phyloP scores from a whole-genome alignment of 108 stramenopile genomes.

The Cyclotella baltica region DNA sequence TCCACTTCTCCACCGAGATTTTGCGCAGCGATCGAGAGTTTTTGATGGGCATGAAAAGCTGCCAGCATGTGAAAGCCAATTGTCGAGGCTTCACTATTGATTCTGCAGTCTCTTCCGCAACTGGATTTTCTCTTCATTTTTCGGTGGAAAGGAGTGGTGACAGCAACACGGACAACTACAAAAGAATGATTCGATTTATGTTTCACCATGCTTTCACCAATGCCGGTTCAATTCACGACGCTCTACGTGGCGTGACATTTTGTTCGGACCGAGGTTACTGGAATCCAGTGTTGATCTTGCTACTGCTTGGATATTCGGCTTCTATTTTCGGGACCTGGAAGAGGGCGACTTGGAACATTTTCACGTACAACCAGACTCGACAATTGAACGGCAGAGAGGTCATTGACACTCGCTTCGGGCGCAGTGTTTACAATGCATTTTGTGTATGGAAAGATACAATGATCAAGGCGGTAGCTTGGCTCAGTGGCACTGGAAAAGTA shows the following conservation, averaged over 20 bases:
- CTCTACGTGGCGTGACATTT: conserved; percentile 13
- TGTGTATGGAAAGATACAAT: neutral
- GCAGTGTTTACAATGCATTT: conserved; percentile 9
- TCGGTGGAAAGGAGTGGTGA: neutral
- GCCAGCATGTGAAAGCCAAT: conserved; percentile 12
- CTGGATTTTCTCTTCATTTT: conserved; percentile 5
- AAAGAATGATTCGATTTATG: conserved; percentile 20
- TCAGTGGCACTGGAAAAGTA: conserved; percentile 30
- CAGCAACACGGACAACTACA: neutral
- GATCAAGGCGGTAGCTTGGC: conserved; percentile 20
- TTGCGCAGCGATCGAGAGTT: conserved; percentile 8
- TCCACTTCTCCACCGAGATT: conserved; percentile 11
- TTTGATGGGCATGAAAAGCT: conserved; percentile 13
- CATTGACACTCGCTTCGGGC: conserved; percentile 8
- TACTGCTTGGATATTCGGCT: conserved; percentile 8
- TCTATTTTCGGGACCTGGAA: conserved; percentile 24
- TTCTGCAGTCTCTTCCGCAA: conserved; percentile 16
- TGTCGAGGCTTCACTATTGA: conserved; percentile 15
- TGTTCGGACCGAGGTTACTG: conserved; percentile 40
- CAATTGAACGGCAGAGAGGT: neutral
- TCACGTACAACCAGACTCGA: conserved; percentile 19
- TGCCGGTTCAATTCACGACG: neutral
- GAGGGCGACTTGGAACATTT: conserved; percentile 5
- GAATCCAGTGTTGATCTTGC: conserved; percentile 5
- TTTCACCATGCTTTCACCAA: conserved; percentile 9